Conservation (phyloP, 345 rosid genomes). For the Acer yangbiense region DNA sequence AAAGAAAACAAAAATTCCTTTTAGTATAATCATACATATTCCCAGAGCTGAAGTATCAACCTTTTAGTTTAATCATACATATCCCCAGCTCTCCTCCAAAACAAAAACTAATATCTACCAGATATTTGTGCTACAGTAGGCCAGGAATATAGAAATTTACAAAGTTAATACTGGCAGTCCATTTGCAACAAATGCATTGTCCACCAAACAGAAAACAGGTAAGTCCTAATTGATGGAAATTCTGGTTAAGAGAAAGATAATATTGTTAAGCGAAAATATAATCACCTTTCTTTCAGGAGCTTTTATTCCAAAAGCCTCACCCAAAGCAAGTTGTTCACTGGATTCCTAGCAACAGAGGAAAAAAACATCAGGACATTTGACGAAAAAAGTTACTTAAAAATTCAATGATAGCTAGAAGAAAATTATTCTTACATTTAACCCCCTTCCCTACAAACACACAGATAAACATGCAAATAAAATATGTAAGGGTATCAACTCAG, state of each 20-base stretch:
- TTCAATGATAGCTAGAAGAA: neutral
- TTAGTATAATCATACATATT: neutral
- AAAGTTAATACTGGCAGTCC: neutral
- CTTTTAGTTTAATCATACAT: neutral
- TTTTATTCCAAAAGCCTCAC: slow-evolving; percentile 90
- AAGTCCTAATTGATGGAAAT: slow-evolving; percentile 9
- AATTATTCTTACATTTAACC: neutral
- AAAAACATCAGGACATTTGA: neutral
- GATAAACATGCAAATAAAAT: neutral
- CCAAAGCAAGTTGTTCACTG: slow-evolving; percentile 89
- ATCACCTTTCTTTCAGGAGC: slow-evolving; percentile 87
- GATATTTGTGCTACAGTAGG: neutral
- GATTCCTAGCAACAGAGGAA: slow-evolving; percentile 65
- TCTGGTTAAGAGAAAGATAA: neutral
- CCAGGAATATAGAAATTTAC: neutral
- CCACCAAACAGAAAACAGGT: neutral
- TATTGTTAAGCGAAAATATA: neutral
- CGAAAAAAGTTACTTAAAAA: neutral
- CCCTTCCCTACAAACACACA: neutral
- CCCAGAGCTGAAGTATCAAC: neutral
- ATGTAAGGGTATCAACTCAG: slow-evolving; percentile 13
- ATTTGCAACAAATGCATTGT: neutral
- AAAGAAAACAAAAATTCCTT: neutral
- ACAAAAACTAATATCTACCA: neutral
- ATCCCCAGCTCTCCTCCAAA: neutral